Conservation (phyloP, 768 basidiomycete genomes). For the Leccinum subtestaceum region DNA sequence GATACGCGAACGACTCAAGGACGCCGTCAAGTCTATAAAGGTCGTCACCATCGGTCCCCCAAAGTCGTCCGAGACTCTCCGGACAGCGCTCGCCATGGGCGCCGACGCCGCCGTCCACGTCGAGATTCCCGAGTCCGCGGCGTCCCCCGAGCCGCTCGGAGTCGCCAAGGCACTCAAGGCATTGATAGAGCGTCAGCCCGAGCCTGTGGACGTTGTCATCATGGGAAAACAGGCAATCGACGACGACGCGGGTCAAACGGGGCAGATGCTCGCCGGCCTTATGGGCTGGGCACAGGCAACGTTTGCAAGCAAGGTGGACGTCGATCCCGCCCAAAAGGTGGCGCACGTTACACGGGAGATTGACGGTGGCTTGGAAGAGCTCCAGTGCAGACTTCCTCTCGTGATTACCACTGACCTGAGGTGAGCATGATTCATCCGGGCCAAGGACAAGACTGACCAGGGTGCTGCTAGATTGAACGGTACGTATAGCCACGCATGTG, state of each 20-base stretch:
- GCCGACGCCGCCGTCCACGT: slow-evolving; percentile 92
- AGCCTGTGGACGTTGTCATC: slow-evolving; percentile 80
- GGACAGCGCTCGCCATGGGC: slow-evolving; percentile 97
- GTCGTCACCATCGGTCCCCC: slow-evolving; percentile 93
- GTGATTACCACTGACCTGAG: slow-evolving; percentile 92
- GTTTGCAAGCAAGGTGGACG: slow-evolving; percentile 84
- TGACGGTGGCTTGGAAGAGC: slow-evolving; percentile 88
- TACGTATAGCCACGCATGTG: slow-evolving; percentile 27
- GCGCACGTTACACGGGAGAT: slow-evolving; percentile 84
- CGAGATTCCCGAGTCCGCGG: slow-evolving; percentile 71
- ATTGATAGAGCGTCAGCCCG: slow-evolving; percentile 61
- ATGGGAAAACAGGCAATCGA: slow-evolving; percentile 99
- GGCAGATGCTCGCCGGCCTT: slow-evolving; percentile 95
- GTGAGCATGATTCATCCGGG: slow-evolving; percentile 42
- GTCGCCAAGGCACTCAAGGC: slow-evolving; percentile 84
- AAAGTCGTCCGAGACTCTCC: slow-evolving; percentile 85
- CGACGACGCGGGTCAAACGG: slow-evolving; percentile 93
- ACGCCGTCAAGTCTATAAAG: slow-evolving; percentile 78
- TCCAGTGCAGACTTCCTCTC: slow-evolving; percentile 75
- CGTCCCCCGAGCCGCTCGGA: slow-evolving; percentile 84
- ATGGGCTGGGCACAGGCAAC: slow-evolving; percentile 93
- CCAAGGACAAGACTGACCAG: neutral
- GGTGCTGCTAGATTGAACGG: slow-evolving; percentile 62
- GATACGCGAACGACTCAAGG: slow-evolving; percentile 81
- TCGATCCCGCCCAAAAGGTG: slow-evolving; percentile 60